Evolutionary conservation across 176 grass and related monocot genomes (phyloP), one percentile per base, ranked within the genome.

Genomic region (Coix lacrymajobi): DNA sequence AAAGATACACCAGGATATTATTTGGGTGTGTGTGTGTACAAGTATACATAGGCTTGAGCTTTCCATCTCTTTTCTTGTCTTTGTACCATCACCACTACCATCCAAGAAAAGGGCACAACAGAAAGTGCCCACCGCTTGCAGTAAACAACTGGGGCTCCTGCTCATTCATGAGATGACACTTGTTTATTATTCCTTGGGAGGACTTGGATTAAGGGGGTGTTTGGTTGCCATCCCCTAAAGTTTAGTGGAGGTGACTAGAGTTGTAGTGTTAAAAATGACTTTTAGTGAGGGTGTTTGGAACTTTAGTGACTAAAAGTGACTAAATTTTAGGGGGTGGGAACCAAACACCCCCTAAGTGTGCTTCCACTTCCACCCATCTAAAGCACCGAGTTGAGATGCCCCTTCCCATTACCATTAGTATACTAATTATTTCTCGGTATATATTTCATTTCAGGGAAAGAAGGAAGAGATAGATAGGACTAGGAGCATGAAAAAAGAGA

Each of bases 121-220:
- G 29, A 81, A 75, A 90, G 88, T 66, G 64, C 54, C 52, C 66
- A 77, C 70, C 49, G 58, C 72, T 73, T 69, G 39, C 3, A 48
- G 37, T 75, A 90, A 86, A 90, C 60, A 80, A 20, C 34, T 68
- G 64, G 64, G 65, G 19, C 64, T 70, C 70, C 70, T 70, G 69
- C 62, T 26, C 72, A 44, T 81, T 71, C 82, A 78, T 64, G 73
- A 48, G 44, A 33, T 79, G 73, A 44, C 29, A 32, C 8, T 83
- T 61, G 74, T 86, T 90, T 90, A 86, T 90, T 90, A 86, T 74
- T 73, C 74, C 57, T 60, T 41, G 73, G 60, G 48, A 4, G 48
- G 17, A 20, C 6, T 19, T 51, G 20, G 52, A 56, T 56, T 56
- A 56, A n/a, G n/a, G n/a, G n/a, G n/a, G n/a, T n/a, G n/a, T n/a